phyloP scores from a whole-genome alignment of 2,329 filamentous ascomycete species.

The Fusarium nygamai region DNA sequence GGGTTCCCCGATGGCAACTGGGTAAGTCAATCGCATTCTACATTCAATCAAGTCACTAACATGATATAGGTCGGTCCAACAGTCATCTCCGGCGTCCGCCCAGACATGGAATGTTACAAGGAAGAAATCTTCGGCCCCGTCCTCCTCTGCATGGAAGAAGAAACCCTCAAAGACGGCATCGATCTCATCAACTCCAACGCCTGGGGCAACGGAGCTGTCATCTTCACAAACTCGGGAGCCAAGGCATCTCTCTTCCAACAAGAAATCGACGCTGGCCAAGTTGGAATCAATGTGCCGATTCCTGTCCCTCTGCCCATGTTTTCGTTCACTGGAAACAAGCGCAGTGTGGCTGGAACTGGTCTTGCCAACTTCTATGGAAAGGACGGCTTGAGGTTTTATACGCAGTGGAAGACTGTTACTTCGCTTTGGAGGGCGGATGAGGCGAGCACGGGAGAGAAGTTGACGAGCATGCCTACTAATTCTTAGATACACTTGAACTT shows the following conservation, averaged over 20 bases:
- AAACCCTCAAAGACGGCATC: slow-evolving; percentile 79
- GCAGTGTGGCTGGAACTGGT: slow-evolving; percentile 85
- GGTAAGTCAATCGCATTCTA: slow-evolving; percentile 37
- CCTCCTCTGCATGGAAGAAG: slow-evolving; percentile 77
- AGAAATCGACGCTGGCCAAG: slow-evolving; percentile 82
- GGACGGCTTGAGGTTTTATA: slow-evolving; percentile 88
- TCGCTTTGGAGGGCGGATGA: slow-evolving; percentile 70
- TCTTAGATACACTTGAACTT: background rate
- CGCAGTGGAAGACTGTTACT: slow-evolving; percentile 93
- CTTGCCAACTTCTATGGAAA: slow-evolving; percentile 92
- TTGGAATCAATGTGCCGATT: slow-evolving; percentile 82
- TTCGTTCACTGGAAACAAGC: slow-evolving; percentile 79
- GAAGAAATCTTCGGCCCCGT: slow-evolving; percentile 87
- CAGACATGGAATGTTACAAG: slow-evolving; percentile 79
- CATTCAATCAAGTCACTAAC: background rate
- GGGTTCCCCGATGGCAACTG: slow-evolving; percentile 77
- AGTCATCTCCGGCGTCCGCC: slow-evolving; percentile 79
- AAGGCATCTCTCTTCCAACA: slow-evolving; percentile 78
- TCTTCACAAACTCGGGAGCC: slow-evolving; percentile 78
- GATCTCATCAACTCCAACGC: slow-evolving; percentile 81
- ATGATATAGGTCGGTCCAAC: slow-evolving; percentile 68
- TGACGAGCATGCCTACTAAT: slow-evolving; percentile 23
- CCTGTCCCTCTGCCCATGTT: slow-evolving; percentile 73
- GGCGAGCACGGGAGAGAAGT: slow-evolving; percentile 18
- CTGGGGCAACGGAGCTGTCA: slow-evolving; percentile 82